Evolutionary conservation across 75 land plant species (phyloP), one percentile per base, ranked within the genome.

Genomic region (Pinus tabuliformis): DNA sequence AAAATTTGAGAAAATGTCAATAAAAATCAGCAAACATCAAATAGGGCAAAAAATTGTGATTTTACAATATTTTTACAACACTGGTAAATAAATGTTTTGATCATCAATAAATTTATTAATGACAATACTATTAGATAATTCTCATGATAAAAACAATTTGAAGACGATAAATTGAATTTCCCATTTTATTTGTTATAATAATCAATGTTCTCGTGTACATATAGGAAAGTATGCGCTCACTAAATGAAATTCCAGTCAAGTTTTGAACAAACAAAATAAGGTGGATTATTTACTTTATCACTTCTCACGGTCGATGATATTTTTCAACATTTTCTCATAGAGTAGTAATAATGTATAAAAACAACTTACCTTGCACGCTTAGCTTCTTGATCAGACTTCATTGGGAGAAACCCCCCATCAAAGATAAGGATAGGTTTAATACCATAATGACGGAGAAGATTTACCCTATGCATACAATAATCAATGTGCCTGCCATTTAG

Each of bases 381-480:
- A 39, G 64, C 80, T 78, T 95, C 98, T 86, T 95, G 94, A 18
- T 95, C 98, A 76, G 61, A 75, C 76, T 93, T 95, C 93, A 95
- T 95, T 74, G 98, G 98, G 5, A 95, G 85, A 70, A 86, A 74
- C 3, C 98, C 98, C 30, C 98, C 96, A 79, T 93, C 96, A 86
- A 95, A 95, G 4, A 95, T 86, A 79, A 95, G 92, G 66, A 95
- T 62, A 63, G 98, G 98, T 70, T 85, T 88, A 45, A 91, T 86
- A 52, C 94, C 97, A 87, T 89, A 77, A 64, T 95, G 96, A 72
- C 92, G 89, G 58, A 95, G 81, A 59, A 95, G 73, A 71, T 95
- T 93, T 30, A 95, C 89, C 79, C 98, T 83, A 70, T 93, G 92
- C 97, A 95, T 91, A 81, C 98, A 95, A 57, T 95, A 95, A 60